These are phyloP conservation scores for Priceomyces carsonii DNA, from an alignment of 805 yeast genomes.

Conservation along the genomic window DNA sequence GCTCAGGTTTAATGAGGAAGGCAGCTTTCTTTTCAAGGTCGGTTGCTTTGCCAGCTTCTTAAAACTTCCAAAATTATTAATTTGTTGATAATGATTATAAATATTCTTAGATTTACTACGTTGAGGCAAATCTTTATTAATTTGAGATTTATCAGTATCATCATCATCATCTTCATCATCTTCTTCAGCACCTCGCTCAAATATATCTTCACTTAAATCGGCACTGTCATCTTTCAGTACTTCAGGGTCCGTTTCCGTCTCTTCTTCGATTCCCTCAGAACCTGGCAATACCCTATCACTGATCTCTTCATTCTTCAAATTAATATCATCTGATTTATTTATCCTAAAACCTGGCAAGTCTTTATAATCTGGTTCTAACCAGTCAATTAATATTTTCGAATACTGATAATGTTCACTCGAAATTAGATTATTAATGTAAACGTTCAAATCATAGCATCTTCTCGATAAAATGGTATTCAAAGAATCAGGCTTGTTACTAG, in stretches of 20 bases:
- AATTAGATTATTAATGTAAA: constrained; percentile 23
- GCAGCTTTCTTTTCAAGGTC: background rate
- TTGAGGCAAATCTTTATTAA: constrained; percentile 13
- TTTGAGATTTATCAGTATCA: background rate
- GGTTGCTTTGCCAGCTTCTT: background rate
- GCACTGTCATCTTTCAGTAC: constrained; percentile 5
- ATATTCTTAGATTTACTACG: constrained; percentile 29
- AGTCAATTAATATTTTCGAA: constrained; percentile 24
- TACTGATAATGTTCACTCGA: constrained; percentile 22
- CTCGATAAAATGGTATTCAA: constrained; percentile 16
- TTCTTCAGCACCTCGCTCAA: constrained; percentile 6
- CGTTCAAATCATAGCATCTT: constrained; percentile 25
- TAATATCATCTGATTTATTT: constrained; percentile 9
- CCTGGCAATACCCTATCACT: constrained; percentile 15
- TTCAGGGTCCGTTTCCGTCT: background rate
- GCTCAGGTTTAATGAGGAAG: too few species aligned
- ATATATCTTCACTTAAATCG: constrained; percentile 2
- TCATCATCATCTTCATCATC: constrained; percentile 1
- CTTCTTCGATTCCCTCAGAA: constrained; percentile 7
- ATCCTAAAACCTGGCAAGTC: constrained; percentile 33
- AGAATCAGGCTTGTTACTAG: constrained; percentile 12
- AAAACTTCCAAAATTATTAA: background rate
- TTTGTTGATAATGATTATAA: constrained; percentile 35
- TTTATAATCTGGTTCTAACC: constrained; percentile 27
- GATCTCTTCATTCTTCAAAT: constrained; percentile 21